Evolutionary conservation across 352 stramenopile genomes (phyloP).

Genomic region (Thraustochytrium sp.): DNA sequence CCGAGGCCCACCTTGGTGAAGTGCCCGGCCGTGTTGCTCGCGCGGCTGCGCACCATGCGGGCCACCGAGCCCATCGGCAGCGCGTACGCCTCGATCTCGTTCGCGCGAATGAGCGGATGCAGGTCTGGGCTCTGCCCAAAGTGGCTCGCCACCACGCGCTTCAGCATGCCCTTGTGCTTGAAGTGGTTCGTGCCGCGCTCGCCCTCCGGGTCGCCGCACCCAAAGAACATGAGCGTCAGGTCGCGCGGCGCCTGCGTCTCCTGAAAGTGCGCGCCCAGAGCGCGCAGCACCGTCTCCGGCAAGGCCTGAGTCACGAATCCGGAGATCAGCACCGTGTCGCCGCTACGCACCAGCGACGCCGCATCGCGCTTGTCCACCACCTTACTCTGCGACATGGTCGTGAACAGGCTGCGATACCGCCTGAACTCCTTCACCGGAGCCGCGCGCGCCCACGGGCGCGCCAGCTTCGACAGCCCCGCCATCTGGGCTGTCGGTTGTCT

Average conservation of each 20-base stretch:
- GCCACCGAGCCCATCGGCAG: slow-evolving; percentile 58
- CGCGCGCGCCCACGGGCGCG: background rate
- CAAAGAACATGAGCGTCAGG: slow-evolving; percentile 60
- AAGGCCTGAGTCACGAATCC: slow-evolving; percentile 58
- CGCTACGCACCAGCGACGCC: slow-evolving; percentile 53
- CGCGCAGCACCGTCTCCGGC: slow-evolving; percentile 56
- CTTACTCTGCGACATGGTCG: slow-evolving; percentile 45
- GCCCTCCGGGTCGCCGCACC: slow-evolving; percentile 54
- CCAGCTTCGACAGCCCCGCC: slow-evolving; percentile 17
- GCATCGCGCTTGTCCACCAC: slow-evolving; percentile 56
- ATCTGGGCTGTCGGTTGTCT: too few relatives aligned
- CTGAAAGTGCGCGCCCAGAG: slow-evolving; percentile 53
- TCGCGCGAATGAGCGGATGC: slow-evolving; percentile 50
- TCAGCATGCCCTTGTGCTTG: slow-evolving; percentile 53
- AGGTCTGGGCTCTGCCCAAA: slow-evolving; percentile 58
- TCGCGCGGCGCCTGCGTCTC: slow-evolving; percentile 43
- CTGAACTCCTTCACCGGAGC: background rate
- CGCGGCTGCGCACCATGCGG: slow-evolving; percentile 58
- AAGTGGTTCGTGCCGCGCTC: slow-evolving; percentile 45
- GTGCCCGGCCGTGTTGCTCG: slow-evolving; percentile 57
- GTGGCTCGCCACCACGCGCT: slow-evolving; percentile 56
- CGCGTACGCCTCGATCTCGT: slow-evolving; percentile 58
- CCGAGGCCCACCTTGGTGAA: slow-evolving; percentile 59
- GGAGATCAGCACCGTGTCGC: slow-evolving; percentile 55
- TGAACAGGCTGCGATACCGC: slow-evolving; percentile 15